These are phyloP conservation scores for Starmerella apis DNA, from an alignment of 805 yeast species.

Conservation along the genomic window DNA sequence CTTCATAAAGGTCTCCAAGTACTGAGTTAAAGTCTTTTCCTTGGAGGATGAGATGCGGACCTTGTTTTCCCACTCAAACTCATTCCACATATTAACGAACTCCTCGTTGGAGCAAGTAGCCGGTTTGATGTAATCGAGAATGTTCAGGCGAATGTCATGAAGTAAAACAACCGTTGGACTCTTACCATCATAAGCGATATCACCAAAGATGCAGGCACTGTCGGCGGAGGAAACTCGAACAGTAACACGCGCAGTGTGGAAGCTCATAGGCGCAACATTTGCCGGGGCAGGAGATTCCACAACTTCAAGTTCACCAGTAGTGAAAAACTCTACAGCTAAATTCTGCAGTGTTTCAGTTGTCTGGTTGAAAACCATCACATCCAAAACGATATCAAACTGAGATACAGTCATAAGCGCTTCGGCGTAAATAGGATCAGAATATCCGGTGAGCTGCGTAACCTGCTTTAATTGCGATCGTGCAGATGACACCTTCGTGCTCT, in stretches of 20 bases:
- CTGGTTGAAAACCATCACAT: constrained; percentile 88
- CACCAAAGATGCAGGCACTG: constrained; percentile 96
- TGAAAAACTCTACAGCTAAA: constrained; percentile 86
- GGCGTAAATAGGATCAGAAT: constrained; percentile 94
- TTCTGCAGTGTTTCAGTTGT: constrained; percentile 82
- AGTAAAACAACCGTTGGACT: constrained; percentile 86
- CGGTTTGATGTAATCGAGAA: constrained; percentile 95
- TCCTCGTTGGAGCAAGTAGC: constrained; percentile 79
- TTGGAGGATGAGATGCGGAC: constrained; percentile 47
- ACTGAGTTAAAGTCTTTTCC: constrained; percentile 46
- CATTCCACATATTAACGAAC: constrained; percentile 98
- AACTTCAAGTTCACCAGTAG: constrained; percentile 90
- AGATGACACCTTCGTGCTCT: background rate
- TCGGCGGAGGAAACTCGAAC: constrained; percentile 94
- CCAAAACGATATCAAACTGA: constrained; percentile 90
- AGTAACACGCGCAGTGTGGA: constrained; percentile 79
- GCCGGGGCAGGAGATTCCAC: constrained; percentile 82
- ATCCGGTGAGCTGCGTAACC: constrained; percentile 92
- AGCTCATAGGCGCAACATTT: constrained; percentile 94
- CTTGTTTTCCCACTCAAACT: constrained; percentile 98
- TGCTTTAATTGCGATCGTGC: constrained; percentile 68
- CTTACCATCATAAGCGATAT: constrained; percentile 91
- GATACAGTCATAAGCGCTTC: constrained; percentile 95
- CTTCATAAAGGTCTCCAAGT: constrained; percentile 60
- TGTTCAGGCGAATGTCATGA: constrained; percentile 89